Percentiles rank a stretch among this genome's conserved stretches.
These are phyloP conservation scores for Arabis hirsuta DNA, from an alignment of 345 rosid genomes.

Conservation along the genomic window DNA sequence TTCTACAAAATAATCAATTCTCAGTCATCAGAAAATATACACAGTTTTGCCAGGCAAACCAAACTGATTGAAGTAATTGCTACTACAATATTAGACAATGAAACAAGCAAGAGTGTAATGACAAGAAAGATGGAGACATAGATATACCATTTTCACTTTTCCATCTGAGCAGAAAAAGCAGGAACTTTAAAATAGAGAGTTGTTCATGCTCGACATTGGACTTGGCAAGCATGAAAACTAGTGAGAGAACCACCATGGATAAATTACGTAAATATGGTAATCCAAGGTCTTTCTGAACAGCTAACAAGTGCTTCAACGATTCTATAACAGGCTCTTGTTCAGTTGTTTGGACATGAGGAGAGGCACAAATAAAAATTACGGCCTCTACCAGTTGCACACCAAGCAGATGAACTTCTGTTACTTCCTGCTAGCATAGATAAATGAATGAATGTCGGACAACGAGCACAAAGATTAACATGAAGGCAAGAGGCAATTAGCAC, in stretches of 20 bases:
- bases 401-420: conserved; percentile 58
- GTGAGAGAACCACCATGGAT: conserved; percentile 57
- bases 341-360: conserved; percentile 48
- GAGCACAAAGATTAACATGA: conserved; percentile 10
- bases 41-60: conserved; percentile 4
- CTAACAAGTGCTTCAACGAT: conserved; percentile 61
- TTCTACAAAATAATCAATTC: conserved; percentile 48
- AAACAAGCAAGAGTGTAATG: conserved; percentile 29
- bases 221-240: conserved; percentile 58
- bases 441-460: conserved; percentile 9
- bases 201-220: conserved; percentile 87
- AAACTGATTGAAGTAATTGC: conserved; percentile 25
- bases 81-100: not conserved
- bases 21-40: conserved; percentile 13
- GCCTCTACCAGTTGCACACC: conserved; percentile 64
- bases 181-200: conserved; percentile 64
- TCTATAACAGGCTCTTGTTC: conserved; percentile 58
- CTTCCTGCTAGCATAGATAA: conserved; percentile 48
- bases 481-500: conserved; percentile 36
- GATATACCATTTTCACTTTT: conserved; percentile 66
- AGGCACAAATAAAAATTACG: conserved; percentile 51
- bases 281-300: conserved; percentile 67
- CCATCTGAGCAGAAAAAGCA: conserved; percentile 75
- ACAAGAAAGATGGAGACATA: conserved; percentile 31
- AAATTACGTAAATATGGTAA: conserved; percentile 58